Evolutionary conservation across 805 yeast genomes (phyloP), one percentile per base, ranked within the genome.

Genomic region (Candida piceae): DNA sequence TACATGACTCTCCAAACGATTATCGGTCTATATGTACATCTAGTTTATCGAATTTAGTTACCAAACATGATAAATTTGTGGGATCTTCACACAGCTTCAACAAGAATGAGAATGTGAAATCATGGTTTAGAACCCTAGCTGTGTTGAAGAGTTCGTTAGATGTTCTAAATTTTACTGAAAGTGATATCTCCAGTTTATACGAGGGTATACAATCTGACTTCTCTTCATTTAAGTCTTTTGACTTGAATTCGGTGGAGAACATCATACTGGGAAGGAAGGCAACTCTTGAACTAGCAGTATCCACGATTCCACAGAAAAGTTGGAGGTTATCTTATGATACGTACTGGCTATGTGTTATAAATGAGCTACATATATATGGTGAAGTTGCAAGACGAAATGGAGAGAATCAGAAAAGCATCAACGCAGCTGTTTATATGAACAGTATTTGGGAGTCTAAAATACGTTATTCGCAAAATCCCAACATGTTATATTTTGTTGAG

Each of bases 351-450:
- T 38, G 60, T 5, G 50, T 58, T 2, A 39, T 54, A 4, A 44
- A 55, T 41, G 81, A 76, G 39, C 46, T 74, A 3, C 52, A 64
- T 7, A 48, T 67, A 13, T 71, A 69, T 40, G 73, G 70, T 9
- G 52, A 58, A 17, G 41, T 67, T 16, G 60, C 78, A 2, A 63
- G 76, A 13, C 29, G 36, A 1, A 60, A 55, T 29, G 44, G 47
- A 0, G 68, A 66, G 27, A 55, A 45, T 5, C 87, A 80, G 47
- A 75, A 72, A 46, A 64, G 73, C 30, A 58, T 76, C 2, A 76
- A 70, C 41, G 62, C 78, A 0, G 62, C 78, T 0, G 62, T 76
- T 8, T 50, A 68, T 16, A 45, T 78, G 16, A 66, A 70, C 34
- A 56, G 62, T 20, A 42, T 74, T 15, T 53, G 63, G 3, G 57